These are phyloP conservation scores for Sarocladiaceae sp. DNA, from an alignment of 2,329 filamentous ascomycete genomes.

Conservation along the genomic window DNA sequence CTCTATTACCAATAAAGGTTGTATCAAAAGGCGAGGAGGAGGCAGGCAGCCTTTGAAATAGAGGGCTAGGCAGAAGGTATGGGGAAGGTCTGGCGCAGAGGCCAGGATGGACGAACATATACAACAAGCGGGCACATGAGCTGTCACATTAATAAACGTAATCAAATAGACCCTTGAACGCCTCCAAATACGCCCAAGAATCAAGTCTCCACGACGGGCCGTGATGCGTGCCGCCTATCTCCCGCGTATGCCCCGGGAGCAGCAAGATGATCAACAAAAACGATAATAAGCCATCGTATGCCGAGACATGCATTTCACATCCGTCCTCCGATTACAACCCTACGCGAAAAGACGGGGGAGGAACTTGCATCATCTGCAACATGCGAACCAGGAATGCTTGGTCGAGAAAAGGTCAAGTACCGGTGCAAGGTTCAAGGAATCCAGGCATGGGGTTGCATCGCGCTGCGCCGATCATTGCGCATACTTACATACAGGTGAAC, in stretches of 20 bases:
- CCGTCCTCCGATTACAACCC: constrained; percentile 3
- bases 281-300: no score
- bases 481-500: background rate
- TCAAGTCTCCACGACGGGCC: background rate
- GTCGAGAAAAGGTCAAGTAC: background rate
- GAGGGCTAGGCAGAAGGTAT: no score
- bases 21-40: no score
- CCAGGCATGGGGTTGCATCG: background rate
- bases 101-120: no score
- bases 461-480: background rate
- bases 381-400: background rate
- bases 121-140: background rate
- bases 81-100: no score
- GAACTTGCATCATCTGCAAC: background rate
- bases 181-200: background rate
- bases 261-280: no score
- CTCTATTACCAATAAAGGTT: background rate
- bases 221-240: background rate
- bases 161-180: no score
- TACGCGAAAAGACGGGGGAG: background rate
- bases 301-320: constrained; percentile 1
- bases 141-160: no score
- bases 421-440: background rate
- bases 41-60: no score
- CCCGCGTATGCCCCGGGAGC: no score